These are phyloP conservation scores for Trypanosoma rangeli DNA, from an alignment of 208 protist genomes.

Conservation along the genomic window DNA sequence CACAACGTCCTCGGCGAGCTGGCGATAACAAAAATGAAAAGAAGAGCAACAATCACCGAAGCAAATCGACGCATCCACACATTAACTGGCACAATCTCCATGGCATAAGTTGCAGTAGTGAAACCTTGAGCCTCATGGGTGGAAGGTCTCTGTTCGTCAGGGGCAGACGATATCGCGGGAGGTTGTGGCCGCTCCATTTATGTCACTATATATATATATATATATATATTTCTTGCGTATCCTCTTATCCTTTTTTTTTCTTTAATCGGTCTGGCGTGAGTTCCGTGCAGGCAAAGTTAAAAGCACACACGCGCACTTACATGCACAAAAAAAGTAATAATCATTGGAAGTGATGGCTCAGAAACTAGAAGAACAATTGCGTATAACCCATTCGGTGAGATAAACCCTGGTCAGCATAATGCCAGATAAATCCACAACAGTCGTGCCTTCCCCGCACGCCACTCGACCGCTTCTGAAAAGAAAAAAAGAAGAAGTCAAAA, in stretches of 20 bases:
- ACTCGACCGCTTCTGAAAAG: no score
- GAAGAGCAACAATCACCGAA: background rate
- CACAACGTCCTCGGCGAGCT: background rate
- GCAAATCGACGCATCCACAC: slow-evolving; percentile 10
- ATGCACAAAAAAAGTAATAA: slow-evolving; percentile 12
- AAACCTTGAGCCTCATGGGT: background rate
- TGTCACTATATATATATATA: background rate
- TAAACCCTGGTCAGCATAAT: background rate
- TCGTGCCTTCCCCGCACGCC: no score
- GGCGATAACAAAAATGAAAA: slow-evolving; percentile 18
- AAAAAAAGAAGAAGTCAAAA: background rate
- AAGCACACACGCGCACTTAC: slow-evolving; percentile 1
- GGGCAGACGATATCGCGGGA: background rate
- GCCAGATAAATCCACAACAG: background rate
- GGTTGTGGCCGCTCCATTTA: background rate
- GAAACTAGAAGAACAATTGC: background rate
- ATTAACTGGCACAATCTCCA: background rate
- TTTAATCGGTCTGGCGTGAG: background rate
- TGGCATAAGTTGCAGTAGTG: background rate
- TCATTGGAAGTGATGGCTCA: background rate
- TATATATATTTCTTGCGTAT: background rate
- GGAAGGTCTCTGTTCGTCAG: background rate
- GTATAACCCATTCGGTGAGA: background rate
- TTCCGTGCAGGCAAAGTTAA: slow-evolving; percentile 6
- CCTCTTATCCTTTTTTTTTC: background rate